Percentiles rank a stretch among this genome's conserved stretches.
phyloP scores from a whole-genome alignment of 495 filamentous ascomycete species.

The Cenococcum geophilum region DNA sequence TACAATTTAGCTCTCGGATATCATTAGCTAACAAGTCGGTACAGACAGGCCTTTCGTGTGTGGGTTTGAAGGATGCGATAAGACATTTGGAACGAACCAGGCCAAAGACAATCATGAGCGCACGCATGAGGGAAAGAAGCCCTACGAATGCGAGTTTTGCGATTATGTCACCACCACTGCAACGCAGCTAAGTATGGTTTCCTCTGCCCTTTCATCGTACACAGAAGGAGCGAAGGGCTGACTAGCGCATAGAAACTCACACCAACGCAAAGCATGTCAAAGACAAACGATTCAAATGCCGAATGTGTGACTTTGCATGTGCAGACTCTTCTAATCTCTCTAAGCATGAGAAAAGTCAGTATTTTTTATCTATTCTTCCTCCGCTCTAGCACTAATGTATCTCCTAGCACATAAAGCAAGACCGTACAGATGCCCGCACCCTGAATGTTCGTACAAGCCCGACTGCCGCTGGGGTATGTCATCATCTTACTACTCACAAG shows the following conservation, averaged over 20 bases:
- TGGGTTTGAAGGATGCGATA: constrained; percentile 21
- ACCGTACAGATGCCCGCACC: constrained; percentile 27
- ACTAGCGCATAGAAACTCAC: constrained; percentile 17
- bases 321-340: constrained; percentile 27
- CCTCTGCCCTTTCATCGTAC: neutral
- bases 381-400: neutral
- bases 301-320: constrained; percentile 24
- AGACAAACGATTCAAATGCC: constrained; percentile 26
- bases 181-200: constrained; percentile 19
- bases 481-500: no score
- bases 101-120: constrained; percentile 32
- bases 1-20: neutral
- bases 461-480: constrained; percentile 24
- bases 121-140: constrained; percentile 27
- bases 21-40: neutral
- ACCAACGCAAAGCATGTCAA: constrained; percentile 21
- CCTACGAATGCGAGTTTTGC: constrained; percentile 27
- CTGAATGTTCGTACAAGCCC: constrained; percentile 27
- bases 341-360: constrained; percentile 28
- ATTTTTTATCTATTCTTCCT: constrained; percentile 14
- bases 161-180: constrained; percentile 26
- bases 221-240: neutral
- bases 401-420: constrained; percentile 9
- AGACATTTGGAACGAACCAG: constrained; percentile 30
- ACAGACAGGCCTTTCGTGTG: constrained; percentile 23